Percentiles rank a stretch among this genome's conserved stretches.
Evolutionary conservation across 345 rosid genomes (phyloP).

Genomic region (Kernera saxatilis): DNA sequence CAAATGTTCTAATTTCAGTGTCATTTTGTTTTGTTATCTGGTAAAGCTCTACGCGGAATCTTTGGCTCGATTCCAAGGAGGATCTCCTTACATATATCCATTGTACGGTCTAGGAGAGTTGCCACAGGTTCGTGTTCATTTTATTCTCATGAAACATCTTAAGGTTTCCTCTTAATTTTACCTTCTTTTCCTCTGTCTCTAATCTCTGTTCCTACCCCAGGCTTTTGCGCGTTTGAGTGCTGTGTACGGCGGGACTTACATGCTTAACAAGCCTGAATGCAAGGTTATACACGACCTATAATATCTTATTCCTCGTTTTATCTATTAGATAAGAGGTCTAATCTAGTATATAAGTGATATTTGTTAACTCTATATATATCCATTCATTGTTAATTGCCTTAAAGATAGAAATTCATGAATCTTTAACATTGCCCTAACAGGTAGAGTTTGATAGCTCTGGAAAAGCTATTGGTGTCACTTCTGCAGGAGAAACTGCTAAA

Average conservation of each 20-base stretch:
- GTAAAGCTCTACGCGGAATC: slow-evolving; percentile 86
- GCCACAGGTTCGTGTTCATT: slow-evolving; percentile 57
- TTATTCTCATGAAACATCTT: neutral
- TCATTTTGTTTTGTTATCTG: neutral
- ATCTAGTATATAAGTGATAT: neutral
- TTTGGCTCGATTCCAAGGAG: slow-evolving; percentile 87
- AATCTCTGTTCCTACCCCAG: slow-evolving; percentile 30
- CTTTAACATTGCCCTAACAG: slow-evolving; percentile 19
- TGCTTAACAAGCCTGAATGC: slow-evolving; percentile 94
- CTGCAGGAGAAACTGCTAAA: slow-evolving; percentile 87
- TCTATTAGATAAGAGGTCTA: neutral
- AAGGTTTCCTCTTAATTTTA: neutral
- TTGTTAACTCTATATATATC: neutral
- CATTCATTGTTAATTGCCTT: neutral
- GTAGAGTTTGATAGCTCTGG: slow-evolving; percentile 74
- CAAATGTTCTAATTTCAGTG: neutral
- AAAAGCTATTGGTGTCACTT: slow-evolving; percentile 74
- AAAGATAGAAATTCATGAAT: neutral
- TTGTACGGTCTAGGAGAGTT: slow-evolving; percentile 86
- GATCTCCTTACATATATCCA: slow-evolving; percentile 91
- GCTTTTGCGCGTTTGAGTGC: slow-evolving; percentile 96
- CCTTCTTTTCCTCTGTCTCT: neutral
- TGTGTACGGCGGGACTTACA: slow-evolving; percentile 93
- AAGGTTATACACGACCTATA: slow-evolving; percentile 43
- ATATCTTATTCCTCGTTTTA: neutral